A percentile compares a stretch with the other conserved stretches of the same genome.
Conservation (phyloP, 441 rosid genomes). For the Raphanus hybrid region DNA sequence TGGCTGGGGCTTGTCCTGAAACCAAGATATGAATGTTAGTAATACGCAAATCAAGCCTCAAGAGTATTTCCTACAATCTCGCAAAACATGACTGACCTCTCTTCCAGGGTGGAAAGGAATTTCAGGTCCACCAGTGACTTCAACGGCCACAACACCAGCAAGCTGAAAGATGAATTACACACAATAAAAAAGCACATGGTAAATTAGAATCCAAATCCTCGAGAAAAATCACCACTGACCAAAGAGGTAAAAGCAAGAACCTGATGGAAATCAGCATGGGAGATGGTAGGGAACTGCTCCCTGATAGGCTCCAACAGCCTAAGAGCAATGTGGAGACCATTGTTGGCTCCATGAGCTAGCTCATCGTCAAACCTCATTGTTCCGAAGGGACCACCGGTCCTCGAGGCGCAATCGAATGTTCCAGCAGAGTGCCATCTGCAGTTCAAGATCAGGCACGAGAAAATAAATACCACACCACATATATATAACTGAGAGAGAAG, state of each 20-base stretch:
- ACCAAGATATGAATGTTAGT: conserved; percentile 13
- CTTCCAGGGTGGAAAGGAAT: conserved; percentile 96
- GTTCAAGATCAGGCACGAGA: neutral
- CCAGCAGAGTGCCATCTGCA: conserved; percentile 99
- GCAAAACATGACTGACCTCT: conserved; percentile 56
- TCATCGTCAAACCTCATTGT: conserved; percentile 75
- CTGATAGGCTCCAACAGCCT: conserved; percentile 82
- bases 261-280: conserved; percentile 84
- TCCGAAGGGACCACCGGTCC: conserved; percentile 93
- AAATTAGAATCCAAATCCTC: neutral
- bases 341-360: conserved; percentile 83
- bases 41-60: neutral
- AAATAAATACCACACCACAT: neutral
- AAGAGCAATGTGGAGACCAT: conserved; percentile 79
- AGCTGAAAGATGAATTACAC: conserved; percentile 47
- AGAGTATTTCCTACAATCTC: too few species aligned
- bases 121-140: conserved; percentile 95
- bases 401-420: conserved; percentile 74
- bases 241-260: conserved; percentile 40
- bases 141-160: conserved; percentile 94
- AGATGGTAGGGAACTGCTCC: conserved; percentile 73
- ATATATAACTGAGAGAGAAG: neutral
- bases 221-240: neutral
- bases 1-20: conserved; percentile 87
- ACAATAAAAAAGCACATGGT: neutral